phyloP scores from a whole-genome alignment of 108 stramenopile genomes.

The Schizochytrium sp. region DNA sequence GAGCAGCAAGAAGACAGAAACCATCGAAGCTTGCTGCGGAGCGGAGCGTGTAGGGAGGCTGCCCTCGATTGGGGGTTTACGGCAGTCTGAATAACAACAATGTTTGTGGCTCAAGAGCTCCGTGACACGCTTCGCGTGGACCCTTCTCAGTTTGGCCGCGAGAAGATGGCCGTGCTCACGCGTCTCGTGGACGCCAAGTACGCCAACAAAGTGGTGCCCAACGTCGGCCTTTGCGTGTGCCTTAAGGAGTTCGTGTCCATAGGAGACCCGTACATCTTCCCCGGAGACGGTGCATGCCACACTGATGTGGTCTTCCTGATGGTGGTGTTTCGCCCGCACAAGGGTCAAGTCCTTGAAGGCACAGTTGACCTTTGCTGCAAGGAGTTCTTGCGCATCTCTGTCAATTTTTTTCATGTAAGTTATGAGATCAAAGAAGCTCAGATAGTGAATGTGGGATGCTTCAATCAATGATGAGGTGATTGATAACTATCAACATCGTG shows the following conservation, averaged over 20 bases:
- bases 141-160: slow-evolving; percentile 20
- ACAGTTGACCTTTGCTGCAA: background rate
- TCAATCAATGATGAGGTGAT: background rate
- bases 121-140: slow-evolving; percentile 37
- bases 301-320: slow-evolving; percentile 42
- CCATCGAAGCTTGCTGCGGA: too few species aligned
- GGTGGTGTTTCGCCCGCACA: slow-evolving; percentile 34
- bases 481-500: too few species aligned
- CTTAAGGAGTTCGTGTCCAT: slow-evolving; percentile 32
- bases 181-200: slow-evolving; percentile 48
- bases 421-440: background rate
- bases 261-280: slow-evolving; percentile 32
- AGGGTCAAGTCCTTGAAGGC: slow-evolving; percentile 46
- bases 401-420: slow-evolving; percentile 48
- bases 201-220: slow-evolving; percentile 47
- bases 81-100: background rate
- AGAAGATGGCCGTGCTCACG: slow-evolving; percentile 35
- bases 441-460: slow-evolving; percentile 1
- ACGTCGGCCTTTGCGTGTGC: slow-evolving; percentile 54
- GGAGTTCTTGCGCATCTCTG: slow-evolving; percentile 41
- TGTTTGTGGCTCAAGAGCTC: slow-evolving; percentile 53
- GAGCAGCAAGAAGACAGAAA: too few species aligned
- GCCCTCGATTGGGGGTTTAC: too few species aligned
- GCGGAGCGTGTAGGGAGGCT: too few species aligned
- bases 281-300: slow-evolving; percentile 45